Evolutionary conservation across 805 yeast genomes (phyloP).

Genomic region (Barnettozyma siamensis): DNA sequence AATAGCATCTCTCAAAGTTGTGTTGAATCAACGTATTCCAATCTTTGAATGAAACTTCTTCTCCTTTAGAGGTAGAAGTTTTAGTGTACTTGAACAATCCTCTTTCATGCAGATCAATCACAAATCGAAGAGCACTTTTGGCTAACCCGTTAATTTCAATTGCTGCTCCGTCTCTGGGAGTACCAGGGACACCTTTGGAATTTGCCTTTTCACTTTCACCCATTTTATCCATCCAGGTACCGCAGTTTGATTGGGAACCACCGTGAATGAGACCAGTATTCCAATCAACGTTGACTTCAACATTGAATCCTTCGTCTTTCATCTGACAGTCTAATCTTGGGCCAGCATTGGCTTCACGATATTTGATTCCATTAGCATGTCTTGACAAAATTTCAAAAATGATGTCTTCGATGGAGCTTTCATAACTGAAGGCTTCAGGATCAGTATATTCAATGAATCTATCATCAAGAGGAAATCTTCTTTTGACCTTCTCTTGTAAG

Average conservation of each 20-base stretch:
- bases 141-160: slow-evolving; percentile 85
- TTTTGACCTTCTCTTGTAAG: slow-evolving; percentile 62
- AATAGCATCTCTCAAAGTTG: slow-evolving; percentile 76
- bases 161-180: slow-evolving; percentile 97
- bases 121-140: slow-evolving; percentile 81
- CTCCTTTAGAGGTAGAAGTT: slow-evolving; percentile 57
- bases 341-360: slow-evolving; percentile 95
- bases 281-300: slow-evolving; percentile 81
- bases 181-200: slow-evolving; percentile 90
- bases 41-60: slow-evolving; percentile 45
- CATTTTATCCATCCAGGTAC: slow-evolving; percentile 99
- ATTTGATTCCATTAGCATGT: slow-evolving; percentile 84
- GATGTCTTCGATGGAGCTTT: slow-evolving; percentile 65
- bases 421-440: slow-evolving; percentile 68
- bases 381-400: slow-evolving; percentile 78
- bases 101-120: slow-evolving; percentile 46
- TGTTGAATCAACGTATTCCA: slow-evolving; percentile 71
- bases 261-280: slow-evolving; percentile 81
- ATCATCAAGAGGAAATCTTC: slow-evolving; percentile 90
- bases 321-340: slow-evolving; percentile 82
- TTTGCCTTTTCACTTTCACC: slow-evolving; percentile 87
- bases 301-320: slow-evolving; percentile 89
- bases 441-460: slow-evolving; percentile 64
- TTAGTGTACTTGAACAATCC: slow-evolving; percentile 52
- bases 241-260: slow-evolving; percentile 90